Evolutionary conservation across 768 basidiomycete species (phyloP).

Genomic region (Pseudohyphozyma bogoriensis): DNA sequence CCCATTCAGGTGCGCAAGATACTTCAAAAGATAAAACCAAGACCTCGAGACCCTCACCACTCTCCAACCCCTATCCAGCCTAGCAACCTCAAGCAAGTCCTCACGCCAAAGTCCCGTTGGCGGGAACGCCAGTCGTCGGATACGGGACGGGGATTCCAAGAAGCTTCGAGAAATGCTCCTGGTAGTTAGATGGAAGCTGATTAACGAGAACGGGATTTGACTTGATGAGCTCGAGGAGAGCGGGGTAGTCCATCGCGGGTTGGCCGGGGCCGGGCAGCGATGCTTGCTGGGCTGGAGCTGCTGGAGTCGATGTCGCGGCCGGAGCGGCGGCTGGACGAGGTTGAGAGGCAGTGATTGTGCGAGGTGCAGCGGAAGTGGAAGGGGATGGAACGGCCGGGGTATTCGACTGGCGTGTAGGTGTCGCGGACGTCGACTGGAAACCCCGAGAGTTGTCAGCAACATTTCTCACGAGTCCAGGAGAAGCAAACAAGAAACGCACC

Average conservation of each 20-base stretch:
- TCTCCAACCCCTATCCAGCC: no score
- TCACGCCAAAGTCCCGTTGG: no score
- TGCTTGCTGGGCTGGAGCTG: not conserved
- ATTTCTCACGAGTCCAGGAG: not conserved
- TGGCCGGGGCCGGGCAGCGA: not conserved
- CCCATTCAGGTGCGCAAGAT: no score
- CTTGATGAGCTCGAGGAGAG: slow-evolving; percentile 10
- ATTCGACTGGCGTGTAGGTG: not conserved
- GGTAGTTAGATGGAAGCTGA: slow-evolving; percentile 3
- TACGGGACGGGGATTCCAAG: not conserved
- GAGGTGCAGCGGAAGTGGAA: not conserved
- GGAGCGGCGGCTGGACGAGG: not conserved
- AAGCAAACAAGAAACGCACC: not conserved
- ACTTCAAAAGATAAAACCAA: no score
- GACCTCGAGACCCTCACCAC: no score
- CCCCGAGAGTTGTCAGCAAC: not conserved
- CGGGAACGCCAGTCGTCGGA: not conserved
- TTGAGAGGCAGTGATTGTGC: not conserved
- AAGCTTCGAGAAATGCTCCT: not conserved
- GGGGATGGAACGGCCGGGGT: not conserved
- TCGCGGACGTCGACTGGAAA: not conserved
- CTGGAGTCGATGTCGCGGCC: not conserved
- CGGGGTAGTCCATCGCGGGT: slow-evolving; percentile 1
- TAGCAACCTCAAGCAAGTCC: not conserved
- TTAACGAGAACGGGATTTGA: slow-evolving; percentile 1